Evolutionary conservation across 129 eudicot species (phyloP), one percentile per base, ranked within the genome.

Genomic region (Saussurea involucrata): DNA sequence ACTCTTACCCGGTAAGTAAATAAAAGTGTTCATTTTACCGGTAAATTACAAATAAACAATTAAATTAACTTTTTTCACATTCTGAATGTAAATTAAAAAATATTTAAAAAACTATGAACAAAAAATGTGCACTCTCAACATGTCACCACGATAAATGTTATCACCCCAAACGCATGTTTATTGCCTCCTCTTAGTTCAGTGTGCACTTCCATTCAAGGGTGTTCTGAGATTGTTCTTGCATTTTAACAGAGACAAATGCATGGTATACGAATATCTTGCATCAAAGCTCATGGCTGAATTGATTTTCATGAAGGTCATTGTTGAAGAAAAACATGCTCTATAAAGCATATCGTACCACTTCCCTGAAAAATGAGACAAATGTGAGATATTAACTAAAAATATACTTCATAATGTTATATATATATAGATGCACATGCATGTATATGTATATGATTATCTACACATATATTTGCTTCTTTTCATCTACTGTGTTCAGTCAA

Each of bases 231-330:
- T 83, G 97, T 93, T 63, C 80, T 94, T 76, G 88, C 87, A 33
- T 94, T 94, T 74, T 94, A 97, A 66, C 92, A n/a, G 87, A 82
- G 87, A 70, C 98, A 94, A 76, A 86, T 94, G 97, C 89, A 83
- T n/a, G 93, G 87, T 76, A 84, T 86, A n/a, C 75, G 96, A 94
- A 68, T 69, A 89, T 36, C 85, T 95, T 57, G 96, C 98, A 61
- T 40, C 29, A 37, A 91, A 87, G 83, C 88, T 95, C 71, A 73
- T 87, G 86, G 80, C 71, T 53, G 98, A 91, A 77, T 74, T 95
- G 88, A 85, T 87, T 72, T 83, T 88, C 72, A 89, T 94, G 94
- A 94, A 85, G 75, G 86, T 67, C 36, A 81, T 87, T 60, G 90
- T 89, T 6, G 94, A 89, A 85, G 85, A 6, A 86, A 24, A 83